phyloP scores from a whole-genome alignment of 2,329 filamentous ascomycete species.

The Tolypocladium cylindrosporum region DNA sequence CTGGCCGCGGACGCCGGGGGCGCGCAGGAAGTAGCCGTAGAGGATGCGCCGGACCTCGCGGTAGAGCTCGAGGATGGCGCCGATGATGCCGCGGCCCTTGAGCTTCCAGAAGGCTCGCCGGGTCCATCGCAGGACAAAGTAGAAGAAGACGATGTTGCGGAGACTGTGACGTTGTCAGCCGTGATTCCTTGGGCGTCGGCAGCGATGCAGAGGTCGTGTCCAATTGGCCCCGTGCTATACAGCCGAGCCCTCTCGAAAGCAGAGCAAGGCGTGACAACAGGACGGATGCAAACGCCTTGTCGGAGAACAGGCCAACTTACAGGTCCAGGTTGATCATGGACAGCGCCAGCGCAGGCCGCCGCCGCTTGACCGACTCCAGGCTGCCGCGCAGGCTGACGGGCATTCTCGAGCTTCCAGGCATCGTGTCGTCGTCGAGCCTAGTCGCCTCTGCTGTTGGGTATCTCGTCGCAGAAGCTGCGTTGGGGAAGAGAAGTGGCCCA shows the following conservation, averaged over 20 bases:
- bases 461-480: background rate
- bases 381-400: conserved; percentile 61
- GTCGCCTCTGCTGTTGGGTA: background rate
- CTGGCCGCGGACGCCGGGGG: conserved; percentile 77
- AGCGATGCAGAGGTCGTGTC: background rate
- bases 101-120: conserved; percentile 75
- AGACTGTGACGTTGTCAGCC: conserved; percentile 32
- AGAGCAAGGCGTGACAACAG: background rate
- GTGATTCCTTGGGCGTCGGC: background rate
- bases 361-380: conserved; percentile 50
- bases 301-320: conserved; percentile 34
- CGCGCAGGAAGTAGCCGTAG: conserved; percentile 77
- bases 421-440: conserved; percentile 19
- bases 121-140: conserved; percentile 77
- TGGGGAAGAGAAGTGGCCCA: background rate
- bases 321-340: conserved; percentile 57
- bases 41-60: conserved; percentile 57
- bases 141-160: conserved; percentile 78
- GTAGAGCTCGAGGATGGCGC: conserved; percentile 68
- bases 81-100: conserved; percentile 78
- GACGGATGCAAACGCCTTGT: background rate
- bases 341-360: conserved; percentile 44
- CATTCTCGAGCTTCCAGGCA: conserved; percentile 60
- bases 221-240: background rate
- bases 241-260: background rate